Percentiles rank a stretch among this genome's conserved stretches.
These are phyloP conservation scores for Piper longum DNA, from an alignment of 164 flowering plant genomes.

Conservation along the genomic window DNA sequence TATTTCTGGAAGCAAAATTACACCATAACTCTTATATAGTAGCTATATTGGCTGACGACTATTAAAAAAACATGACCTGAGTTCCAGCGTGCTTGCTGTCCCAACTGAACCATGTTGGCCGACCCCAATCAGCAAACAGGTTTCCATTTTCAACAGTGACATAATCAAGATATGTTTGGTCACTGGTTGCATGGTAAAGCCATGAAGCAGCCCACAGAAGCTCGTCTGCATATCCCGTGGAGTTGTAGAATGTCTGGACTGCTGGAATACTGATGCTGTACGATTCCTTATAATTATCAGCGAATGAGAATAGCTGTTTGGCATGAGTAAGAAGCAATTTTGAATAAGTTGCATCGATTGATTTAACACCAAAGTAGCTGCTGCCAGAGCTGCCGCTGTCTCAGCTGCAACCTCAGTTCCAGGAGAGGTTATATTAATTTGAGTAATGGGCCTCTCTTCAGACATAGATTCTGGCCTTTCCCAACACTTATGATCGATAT, in stretches of 20 bases:
- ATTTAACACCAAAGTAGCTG: constrained; percentile 78
- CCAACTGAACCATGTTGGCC: constrained; percentile 93
- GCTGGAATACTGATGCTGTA: constrained; percentile 63
- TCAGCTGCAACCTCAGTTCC: constrained; percentile 95
- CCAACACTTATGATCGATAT: constrained; percentile 78
- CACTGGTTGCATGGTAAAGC: constrained; percentile 89
- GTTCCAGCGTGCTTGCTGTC: constrained; percentile 86
- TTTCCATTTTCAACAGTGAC: constrained; percentile 55
- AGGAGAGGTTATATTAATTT: constrained; percentile 53
- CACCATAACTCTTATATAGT: too few species aligned
- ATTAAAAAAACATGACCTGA: constrained; percentile 38
- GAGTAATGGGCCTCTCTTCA: constrained; percentile 56
- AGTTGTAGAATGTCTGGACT: constrained; percentile 55
- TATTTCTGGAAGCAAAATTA: too few species aligned
- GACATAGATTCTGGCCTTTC: constrained; percentile 71
- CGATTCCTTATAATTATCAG: constrained; percentile 43
- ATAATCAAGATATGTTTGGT: constrained; percentile 44
- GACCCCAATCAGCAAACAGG: constrained; percentile 47
- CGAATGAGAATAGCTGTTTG: constrained; percentile 58
- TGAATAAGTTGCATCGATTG: constrained; percentile 43
- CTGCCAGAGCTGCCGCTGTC: constrained; percentile 89
- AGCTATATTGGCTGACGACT: too few species aligned
- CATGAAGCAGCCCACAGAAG: constrained; percentile 95
- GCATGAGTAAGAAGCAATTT: constrained; percentile 62
- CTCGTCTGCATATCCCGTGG: constrained; percentile 87